phyloP scores from a whole-genome alignment of 2,329 filamentous ascomycete genomes.

The Waltergamsia citrina region DNA sequence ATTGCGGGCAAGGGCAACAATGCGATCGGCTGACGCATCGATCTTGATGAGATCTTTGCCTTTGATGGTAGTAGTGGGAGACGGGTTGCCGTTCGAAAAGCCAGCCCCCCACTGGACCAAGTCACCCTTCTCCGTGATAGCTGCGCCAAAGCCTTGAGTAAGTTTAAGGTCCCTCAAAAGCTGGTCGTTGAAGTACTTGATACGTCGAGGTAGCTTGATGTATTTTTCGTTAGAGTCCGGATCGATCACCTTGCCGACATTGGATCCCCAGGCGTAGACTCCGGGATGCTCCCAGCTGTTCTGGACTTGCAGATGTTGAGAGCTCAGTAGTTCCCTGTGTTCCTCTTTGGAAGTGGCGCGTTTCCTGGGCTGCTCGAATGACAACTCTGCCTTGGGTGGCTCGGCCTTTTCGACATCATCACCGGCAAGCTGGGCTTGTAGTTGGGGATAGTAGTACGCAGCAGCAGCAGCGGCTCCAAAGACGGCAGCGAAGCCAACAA shows the following conservation, averaged over 20 bases:
- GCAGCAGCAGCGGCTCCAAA: conserved; percentile 28
- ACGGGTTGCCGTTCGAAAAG: conserved; percentile 54
- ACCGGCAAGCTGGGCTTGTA: conserved; percentile 14
- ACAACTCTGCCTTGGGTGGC: conserved; percentile 39
- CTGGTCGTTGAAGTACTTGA: conserved; percentile 76
- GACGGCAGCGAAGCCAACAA: conserved; percentile 19
- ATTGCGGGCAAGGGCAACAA: conserved; percentile 66
- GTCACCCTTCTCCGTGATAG: conserved; percentile 80
- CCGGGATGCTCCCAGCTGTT: conserved; percentile 75
- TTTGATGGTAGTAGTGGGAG: conserved; percentile 62
- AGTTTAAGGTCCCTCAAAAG: conserved; percentile 82
- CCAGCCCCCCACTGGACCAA: conserved; percentile 84
- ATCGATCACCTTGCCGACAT: conserved; percentile 74
- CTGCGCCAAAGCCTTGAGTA: conserved; percentile 71
- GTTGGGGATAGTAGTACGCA: conserved; percentile 25
- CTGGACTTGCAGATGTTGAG: conserved; percentile 81
- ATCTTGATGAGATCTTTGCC: conserved; percentile 76
- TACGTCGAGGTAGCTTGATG: conserved; percentile 71
- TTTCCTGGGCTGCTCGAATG: conserved; percentile 58
- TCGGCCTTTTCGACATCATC: conserved; percentile 6
- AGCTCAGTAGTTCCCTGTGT: conserved; percentile 66
- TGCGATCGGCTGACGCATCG: conserved; percentile 69
- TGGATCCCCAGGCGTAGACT: conserved; percentile 90
- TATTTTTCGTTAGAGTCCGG: conserved; percentile 68
- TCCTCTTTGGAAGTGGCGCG: conserved; percentile 57